Conservation (phyloP, 192 early-diverging fungal genomes). For the Spinellus fusiger region DNA sequence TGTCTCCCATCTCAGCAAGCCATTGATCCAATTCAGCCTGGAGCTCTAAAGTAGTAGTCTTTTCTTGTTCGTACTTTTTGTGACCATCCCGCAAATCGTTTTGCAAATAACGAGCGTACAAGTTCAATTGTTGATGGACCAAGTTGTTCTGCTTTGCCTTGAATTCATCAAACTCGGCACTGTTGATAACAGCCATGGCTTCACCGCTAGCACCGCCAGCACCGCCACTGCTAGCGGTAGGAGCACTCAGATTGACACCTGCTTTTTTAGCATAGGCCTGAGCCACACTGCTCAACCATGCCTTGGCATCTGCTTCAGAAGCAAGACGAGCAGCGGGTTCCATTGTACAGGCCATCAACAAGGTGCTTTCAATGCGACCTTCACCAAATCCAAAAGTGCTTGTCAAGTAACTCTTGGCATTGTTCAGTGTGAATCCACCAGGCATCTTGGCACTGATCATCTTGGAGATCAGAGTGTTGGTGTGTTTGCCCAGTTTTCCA, state of each 20-base stretch:
- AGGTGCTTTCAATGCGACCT: slow-evolving; percentile 64
- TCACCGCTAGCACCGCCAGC: slow-evolving; percentile 51
- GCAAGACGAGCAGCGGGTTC: slow-evolving; percentile 79
- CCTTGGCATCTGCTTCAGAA: slow-evolving; percentile 66
- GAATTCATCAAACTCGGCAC: slow-evolving; percentile 76
- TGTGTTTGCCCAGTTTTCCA: slow-evolving; percentile 80
- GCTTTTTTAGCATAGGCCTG: slow-evolving; percentile 63
- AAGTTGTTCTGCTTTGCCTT: slow-evolving; percentile 67
- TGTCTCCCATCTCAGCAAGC: slow-evolving; percentile 87
- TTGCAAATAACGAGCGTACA: slow-evolving; percentile 75
- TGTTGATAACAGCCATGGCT: slow-evolving; percentile 70
- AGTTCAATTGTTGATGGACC: slow-evolving; percentile 71
- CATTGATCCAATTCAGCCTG: slow-evolving; percentile 86
- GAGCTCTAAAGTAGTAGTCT: slow-evolving; percentile 55
- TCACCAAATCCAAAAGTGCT: slow-evolving; percentile 69
- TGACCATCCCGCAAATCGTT: slow-evolving; percentile 69
- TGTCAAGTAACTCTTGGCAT: slow-evolving; percentile 70
- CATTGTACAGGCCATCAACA: slow-evolving; percentile 73
- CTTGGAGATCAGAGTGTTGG: slow-evolving; percentile 66
- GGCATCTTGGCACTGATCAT: slow-evolving; percentile 89
- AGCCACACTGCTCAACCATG: slow-evolving; percentile 73
- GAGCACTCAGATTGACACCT: slow-evolving; percentile 56
- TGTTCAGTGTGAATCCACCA: slow-evolving; percentile 76
- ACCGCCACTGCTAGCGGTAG: slow-evolving; percentile 38
- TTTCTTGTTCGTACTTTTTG: slow-evolving; percentile 59